phyloP scores from a whole-genome alignment of 805 yeast species.

The Wickerhamomyces xylosicus region DNA sequence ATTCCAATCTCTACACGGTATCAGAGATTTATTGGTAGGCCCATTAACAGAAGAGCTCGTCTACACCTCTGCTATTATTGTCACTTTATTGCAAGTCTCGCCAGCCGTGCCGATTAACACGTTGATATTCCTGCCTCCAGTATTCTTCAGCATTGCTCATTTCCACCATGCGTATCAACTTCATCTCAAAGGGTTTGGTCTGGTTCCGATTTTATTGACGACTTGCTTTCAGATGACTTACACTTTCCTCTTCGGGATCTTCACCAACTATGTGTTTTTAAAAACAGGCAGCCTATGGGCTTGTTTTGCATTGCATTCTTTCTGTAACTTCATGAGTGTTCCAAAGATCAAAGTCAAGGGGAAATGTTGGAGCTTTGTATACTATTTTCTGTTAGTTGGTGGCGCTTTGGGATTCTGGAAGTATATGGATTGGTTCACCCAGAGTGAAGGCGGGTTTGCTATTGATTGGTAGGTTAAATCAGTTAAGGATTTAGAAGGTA shows the following conservation, averaged over 20 bases:
- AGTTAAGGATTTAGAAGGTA: too few relatives aligned
- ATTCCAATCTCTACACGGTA: conserved; percentile 26
- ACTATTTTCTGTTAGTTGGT: conserved; percentile 27
- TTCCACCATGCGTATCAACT: conserved; percentile 59
- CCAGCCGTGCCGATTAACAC: conserved; percentile 3
- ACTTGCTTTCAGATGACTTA: conserved; percentile 46
- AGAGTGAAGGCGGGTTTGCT: conserved; percentile 16
- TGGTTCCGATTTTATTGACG: conserved; percentile 23
- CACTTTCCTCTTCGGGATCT: conserved; percentile 63
- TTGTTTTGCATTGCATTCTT: conserved; percentile 45
- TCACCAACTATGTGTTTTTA: conserved; percentile 48
- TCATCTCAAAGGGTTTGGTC: conserved; percentile 18
- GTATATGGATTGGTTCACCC: too few relatives aligned
- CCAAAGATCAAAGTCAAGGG: conserved; percentile 29
- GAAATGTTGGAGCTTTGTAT: conserved; percentile 21
- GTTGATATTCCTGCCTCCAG: conserved; percentile 37
- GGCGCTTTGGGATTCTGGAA: conserved; percentile 38
- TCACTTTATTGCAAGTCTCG: conserved; percentile 19
- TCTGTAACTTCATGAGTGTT: conserved; percentile 65
- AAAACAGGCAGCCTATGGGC: conserved; percentile 45
- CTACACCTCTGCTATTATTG: conserved; percentile 40
- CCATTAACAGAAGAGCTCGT: conserved; percentile 75
- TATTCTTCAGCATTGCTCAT: conserved; percentile 71
- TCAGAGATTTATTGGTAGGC: conserved; percentile 55
- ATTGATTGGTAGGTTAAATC: conserved; percentile 16